These are phyloP conservation scores for Aspergillus indologenus DNA, from an alignment of 495 filamentous ascomycete species.

Conservation along the genomic window DNA sequence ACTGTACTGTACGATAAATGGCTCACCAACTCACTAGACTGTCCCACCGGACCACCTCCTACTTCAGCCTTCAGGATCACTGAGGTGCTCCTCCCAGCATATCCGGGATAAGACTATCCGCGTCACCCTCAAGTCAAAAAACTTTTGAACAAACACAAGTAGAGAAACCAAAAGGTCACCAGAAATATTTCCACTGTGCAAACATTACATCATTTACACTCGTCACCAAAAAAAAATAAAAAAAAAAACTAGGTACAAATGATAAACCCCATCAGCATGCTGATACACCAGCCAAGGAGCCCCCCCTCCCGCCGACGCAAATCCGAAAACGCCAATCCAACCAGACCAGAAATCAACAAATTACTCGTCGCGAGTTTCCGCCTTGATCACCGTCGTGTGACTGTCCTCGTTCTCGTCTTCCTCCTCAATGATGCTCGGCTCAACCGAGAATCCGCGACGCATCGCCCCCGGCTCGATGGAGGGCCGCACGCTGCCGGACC, in stretches of 20 bases:
- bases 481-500: slow-evolving; percentile 39
- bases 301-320: slow-evolving; percentile 5
- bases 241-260: slow-evolving; percentile 1
- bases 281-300: not conserved
- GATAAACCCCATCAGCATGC: not conserved
- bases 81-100: not conserved
- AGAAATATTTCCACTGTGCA: not conserved
- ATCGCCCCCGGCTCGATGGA: slow-evolving; percentile 35
- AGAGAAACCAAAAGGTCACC: not conserved
- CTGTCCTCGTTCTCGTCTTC: slow-evolving; percentile 52
- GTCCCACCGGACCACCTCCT: not conserved
- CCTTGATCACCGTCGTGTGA: slow-evolving; percentile 44
- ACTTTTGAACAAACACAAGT: not conserved
- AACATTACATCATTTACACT: slow-evolving; percentile 13
- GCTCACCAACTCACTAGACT: not conserved
- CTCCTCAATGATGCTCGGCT: slow-evolving; percentile 50
- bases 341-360: slow-evolving; percentile 23
- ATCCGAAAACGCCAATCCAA: slow-evolving; percentile 22
- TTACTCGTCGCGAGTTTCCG: slow-evolving; percentile 43
- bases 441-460: slow-evolving; percentile 37
- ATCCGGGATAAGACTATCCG: not conserved
- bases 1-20: too few species aligned
- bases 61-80: too few species aligned
- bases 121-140: too few species aligned
- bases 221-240: slow-evolving; percentile 7